Conservation (phyloP, 768 basidiomycete species). For the Lactarius sp. region DNA sequence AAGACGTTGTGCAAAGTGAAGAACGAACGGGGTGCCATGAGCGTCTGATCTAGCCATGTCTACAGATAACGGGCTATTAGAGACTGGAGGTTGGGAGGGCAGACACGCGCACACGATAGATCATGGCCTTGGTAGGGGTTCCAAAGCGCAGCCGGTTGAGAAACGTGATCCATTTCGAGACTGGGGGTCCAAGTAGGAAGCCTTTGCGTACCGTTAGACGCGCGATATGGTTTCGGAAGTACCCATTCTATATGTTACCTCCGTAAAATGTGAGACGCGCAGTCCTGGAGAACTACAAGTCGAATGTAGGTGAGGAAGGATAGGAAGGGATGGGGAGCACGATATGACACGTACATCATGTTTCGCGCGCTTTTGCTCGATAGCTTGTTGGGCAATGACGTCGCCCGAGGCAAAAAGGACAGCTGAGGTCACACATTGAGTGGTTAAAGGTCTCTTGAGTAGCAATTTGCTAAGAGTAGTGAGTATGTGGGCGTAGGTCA, state of each 20-base stretch:
- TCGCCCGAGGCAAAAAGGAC: constrained; percentile 72
- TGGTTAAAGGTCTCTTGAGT: constrained; percentile 54
- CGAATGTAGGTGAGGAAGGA: neutral
- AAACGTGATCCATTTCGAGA: constrained; percentile 78
- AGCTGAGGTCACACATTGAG: constrained; percentile 61
- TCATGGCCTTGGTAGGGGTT: constrained; percentile 50
- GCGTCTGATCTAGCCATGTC: constrained; percentile 80
- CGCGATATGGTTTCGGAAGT: neutral
- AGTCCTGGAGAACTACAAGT: constrained; percentile 49
- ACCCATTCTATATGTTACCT: constrained; percentile 37
- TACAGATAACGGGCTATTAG: constrained; percentile 28
- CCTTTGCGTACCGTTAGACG: constrained; percentile 32
- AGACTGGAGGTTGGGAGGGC: neutral
- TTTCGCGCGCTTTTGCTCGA: constrained; percentile 63
- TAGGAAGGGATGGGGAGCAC: neutral
- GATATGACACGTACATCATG: constrained; percentile 61
- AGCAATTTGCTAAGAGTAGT: constrained; percentile 45
- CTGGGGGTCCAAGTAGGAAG: constrained; percentile 69
- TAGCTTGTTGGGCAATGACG: constrained; percentile 78
- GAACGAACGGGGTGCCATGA: constrained; percentile 62
- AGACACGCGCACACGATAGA: constrained; percentile 50
- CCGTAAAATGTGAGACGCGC: constrained; percentile 68
- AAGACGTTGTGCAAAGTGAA: neutral
- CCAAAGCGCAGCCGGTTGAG: constrained; percentile 68
- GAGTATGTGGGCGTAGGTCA: neutral